A percentile compares a stretch with the other conserved stretches of the same genome.
Evolutionary conservation across 805 yeast genomes (phyloP).

Genomic region (Pichia kluyveri): DNA sequence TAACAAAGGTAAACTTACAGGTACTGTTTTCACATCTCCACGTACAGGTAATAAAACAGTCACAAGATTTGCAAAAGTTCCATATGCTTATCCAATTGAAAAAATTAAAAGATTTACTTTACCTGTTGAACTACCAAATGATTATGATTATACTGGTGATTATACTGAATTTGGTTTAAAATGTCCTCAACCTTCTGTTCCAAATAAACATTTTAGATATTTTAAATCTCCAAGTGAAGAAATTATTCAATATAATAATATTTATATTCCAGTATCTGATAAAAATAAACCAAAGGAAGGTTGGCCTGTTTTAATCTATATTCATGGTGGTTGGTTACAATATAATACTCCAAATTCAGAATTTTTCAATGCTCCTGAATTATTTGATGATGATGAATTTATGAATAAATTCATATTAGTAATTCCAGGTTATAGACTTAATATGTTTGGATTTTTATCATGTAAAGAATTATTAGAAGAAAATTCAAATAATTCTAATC

Average conservation of each 20-base stretch:
- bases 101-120: slow-evolving; percentile 22
- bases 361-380: slow-evolving; percentile 16
- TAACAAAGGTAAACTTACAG: slow-evolving; percentile 23
- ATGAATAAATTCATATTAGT: slow-evolving; percentile 29
- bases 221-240: slow-evolving; percentile 25
- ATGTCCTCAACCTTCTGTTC: slow-evolving; percentile 31
- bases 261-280: slow-evolving; percentile 30
- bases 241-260: slow-evolving; percentile 27
- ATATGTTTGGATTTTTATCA: slow-evolving; percentile 30
- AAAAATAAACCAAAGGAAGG: slow-evolving; percentile 27
- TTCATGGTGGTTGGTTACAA: slow-evolving; percentile 39
- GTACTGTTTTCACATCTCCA: slow-evolving; percentile 14
- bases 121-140: slow-evolving; percentile 23
- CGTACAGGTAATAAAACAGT: slow-evolving; percentile 13
- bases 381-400: slow-evolving; percentile 22
- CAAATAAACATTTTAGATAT: slow-evolving; percentile 18
- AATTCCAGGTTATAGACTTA: slow-evolving; percentile 32
- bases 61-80: slow-evolving; percentile 25
- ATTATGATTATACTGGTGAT: slow-evolving; percentile 31
- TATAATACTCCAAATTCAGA: slow-evolving; percentile 23
- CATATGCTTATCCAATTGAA: slow-evolving; percentile 23
- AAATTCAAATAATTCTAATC: slow-evolving; percentile 22
- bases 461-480: slow-evolving; percentile 30
- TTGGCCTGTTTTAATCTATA: slow-evolving; percentile 33
- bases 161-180: slow-evolving; percentile 26